These are phyloP conservation scores for Amoeboradix gromovi DNA, from an alignment of 371 early-diverging fungal species.

Conservation along the genomic window DNA sequence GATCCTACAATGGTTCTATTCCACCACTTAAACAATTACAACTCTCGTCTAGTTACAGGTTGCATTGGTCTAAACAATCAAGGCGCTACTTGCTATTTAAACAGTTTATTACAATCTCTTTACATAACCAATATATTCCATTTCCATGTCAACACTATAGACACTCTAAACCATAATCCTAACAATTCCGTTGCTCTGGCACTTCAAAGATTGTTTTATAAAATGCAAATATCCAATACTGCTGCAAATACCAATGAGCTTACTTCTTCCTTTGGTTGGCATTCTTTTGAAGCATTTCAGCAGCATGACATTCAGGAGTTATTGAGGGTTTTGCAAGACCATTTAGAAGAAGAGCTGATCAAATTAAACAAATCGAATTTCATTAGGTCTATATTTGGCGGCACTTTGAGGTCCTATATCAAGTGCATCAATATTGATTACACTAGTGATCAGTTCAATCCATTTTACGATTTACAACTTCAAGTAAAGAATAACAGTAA, in stretches of 20 bases:
- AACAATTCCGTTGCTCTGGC: constrained; percentile 54
- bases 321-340: constrained; percentile 79
- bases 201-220: constrained; percentile 81
- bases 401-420: constrained; percentile 79
- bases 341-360: constrained; percentile 79
- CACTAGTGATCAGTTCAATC: constrained; percentile 2
- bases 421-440: constrained; percentile 72
- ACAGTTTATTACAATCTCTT: constrained; percentile 86
- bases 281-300: constrained; percentile 65
- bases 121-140: constrained; percentile 74
- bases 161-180: constrained; percentile 57
- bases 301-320: constrained; percentile 95
- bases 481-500: constrained; percentile 74
- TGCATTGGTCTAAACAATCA: constrained; percentile 86
- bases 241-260: constrained; percentile 62
- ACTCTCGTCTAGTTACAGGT: constrained; percentile 26
- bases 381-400: constrained; percentile 67
- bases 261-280: constrained; percentile 90
- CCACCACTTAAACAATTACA: no score
- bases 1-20: no score
- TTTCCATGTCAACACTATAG: constrained; percentile 51
- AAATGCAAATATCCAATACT: constrained; percentile 31
- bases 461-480: constrained; percentile 46
- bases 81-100: constrained; percentile 99
- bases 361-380: no score